Conservation (phyloP, 202 grass and related monocot species). For the Carex arenaria region DNA sequence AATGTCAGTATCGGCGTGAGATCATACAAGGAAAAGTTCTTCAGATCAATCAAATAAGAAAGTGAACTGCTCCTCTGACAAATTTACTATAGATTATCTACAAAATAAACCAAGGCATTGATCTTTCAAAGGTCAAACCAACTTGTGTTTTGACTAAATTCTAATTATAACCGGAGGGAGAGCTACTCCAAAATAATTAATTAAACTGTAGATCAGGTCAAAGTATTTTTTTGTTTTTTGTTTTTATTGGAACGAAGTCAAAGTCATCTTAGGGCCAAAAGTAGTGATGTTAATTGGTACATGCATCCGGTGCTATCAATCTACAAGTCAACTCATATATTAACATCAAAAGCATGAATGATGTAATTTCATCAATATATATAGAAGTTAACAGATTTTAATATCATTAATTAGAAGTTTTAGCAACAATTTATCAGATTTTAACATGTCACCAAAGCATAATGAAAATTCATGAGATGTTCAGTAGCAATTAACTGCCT, state of each 20-base stretch:
- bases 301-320: background rate
- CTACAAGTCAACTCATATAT: background rate
- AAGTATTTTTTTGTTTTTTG: too few species aligned
- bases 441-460: too few species aligned
- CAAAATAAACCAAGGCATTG: background rate
- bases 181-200: background rate
- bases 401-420: background rate
- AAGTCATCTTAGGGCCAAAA: background rate
- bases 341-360: background rate
- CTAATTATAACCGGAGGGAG: background rate
- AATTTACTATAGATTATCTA: background rate
- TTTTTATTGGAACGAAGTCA: background rate
- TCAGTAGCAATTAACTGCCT: too few species aligned
- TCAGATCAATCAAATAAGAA: constrained; percentile 1
- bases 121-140: background rate
- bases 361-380: background rate
- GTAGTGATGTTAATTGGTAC: constrained; percentile 3
- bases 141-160: background rate
- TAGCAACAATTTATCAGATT: background rate
- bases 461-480: too few species aligned
- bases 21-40: background rate
- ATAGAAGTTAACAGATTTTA: background rate
- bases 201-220: background rate
- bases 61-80: background rate
- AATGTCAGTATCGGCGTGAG: background rate